phyloP scores from a whole-genome alignment of 345 rosid species.

The Carallia pectinifolia region DNA sequence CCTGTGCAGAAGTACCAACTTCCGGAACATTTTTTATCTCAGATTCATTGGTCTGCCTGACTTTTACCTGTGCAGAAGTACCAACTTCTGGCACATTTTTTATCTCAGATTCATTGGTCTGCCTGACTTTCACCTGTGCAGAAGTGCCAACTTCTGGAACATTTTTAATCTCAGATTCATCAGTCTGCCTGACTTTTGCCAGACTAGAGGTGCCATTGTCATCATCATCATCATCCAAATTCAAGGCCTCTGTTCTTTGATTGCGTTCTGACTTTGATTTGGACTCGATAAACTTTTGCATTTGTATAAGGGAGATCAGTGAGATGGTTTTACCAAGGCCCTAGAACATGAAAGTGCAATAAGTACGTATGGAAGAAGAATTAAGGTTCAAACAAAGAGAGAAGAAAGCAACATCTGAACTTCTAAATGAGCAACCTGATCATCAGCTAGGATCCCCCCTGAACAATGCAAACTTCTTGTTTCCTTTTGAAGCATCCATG shows the following conservation, averaged over 20 bases:
- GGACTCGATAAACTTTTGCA: constrained; percentile 57
- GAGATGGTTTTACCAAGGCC: constrained; percentile 98
- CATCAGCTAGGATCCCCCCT: constrained; percentile 99
- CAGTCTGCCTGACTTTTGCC: constrained; percentile 42
- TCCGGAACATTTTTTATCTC: constrained; percentile 37
- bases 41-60: constrained; percentile 40
- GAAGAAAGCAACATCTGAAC: constrained; percentile 3
- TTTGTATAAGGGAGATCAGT: constrained; percentile 85
- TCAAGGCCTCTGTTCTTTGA: constrained; percentile 67
- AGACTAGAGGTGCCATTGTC: constrained; percentile 31
- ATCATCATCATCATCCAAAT: constrained; percentile 79
- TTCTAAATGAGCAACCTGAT: constrained; percentile 60
- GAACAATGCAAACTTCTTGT: constrained; percentile 71
- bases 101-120: constrained; percentile 35
- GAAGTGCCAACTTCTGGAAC: constrained; percentile 42
- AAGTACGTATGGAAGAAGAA: neutral
- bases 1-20: constrained; percentile 49
- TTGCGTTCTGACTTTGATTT: constrained; percentile 52
- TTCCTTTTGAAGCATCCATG: constrained; percentile 97
- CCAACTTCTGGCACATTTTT: constrained; percentile 45
- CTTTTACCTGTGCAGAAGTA: constrained; percentile 30
- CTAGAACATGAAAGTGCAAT: constrained; percentile 40
- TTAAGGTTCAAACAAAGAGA: neutral
- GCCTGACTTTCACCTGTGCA: constrained; percentile 37
- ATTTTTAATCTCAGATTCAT: constrained; percentile 33